Conservation (phyloP, 371 early-diverging fungal genomes). For the Mortierella sp. region DNA sequence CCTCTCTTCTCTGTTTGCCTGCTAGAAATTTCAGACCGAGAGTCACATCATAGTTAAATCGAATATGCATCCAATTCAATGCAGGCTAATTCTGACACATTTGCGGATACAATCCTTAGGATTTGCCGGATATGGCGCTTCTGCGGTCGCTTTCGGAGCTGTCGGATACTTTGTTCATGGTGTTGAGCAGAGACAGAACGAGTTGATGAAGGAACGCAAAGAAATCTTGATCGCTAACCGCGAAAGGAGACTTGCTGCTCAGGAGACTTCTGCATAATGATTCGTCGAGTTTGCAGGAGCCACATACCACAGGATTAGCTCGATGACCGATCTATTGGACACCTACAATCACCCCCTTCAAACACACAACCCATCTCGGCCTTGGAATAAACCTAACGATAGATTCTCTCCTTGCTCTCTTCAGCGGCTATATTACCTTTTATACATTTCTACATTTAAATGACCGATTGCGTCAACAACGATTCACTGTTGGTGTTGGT, state of each 20-base stretch:
- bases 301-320: neutral
- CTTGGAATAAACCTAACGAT: neutral
- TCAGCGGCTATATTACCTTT: neutral
- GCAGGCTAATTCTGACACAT: neutral
- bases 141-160: constrained; percentile 46
- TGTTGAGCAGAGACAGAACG: constrained; percentile 54
- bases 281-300: neutral
- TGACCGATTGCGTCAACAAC: too few species aligned
- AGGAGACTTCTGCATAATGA: constrained; percentile 38
- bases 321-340: neutral
- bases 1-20: neutral
- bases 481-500: too few species aligned
- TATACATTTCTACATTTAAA: neutral
- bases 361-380: neutral
- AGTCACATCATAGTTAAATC: too few species aligned
- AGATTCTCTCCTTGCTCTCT: constrained; percentile 2
- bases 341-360: neutral
- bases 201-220: constrained; percentile 59
- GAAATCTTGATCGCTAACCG: constrained; percentile 51
- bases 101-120: constrained; percentile 37
- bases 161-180: constrained; percentile 51
- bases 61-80: neutral
- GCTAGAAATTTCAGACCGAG: too few species aligned
- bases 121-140: constrained; percentile 50
- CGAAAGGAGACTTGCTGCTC: constrained; percentile 44